A percentile compares a stretch with the other conserved stretches of the same genome.
phyloP scores from a whole-genome alignment of 169 alveolate genomes.

The Amoebophrya sp. region DNA sequence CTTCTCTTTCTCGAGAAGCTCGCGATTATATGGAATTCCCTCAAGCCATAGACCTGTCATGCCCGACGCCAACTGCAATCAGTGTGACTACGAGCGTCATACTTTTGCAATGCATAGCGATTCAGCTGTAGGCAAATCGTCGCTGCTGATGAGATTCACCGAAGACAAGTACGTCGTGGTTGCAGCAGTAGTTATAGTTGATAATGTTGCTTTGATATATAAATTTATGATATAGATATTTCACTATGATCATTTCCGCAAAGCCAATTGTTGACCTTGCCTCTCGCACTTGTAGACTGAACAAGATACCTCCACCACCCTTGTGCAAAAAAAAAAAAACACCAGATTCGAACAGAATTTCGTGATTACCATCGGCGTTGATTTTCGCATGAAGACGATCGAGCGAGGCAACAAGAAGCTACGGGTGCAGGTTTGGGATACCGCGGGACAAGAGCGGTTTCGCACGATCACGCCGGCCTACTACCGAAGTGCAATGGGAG shows the following conservation, averaged over 20 bases:
- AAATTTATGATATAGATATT: neutral
- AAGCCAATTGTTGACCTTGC: no score
- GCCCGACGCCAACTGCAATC: no score
- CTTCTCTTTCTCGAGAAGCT: no score
- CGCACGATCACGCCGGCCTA: conserved; percentile 92
- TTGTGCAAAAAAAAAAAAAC: neutral
- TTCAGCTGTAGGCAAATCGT: conserved; percentile 33
- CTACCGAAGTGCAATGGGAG: conserved; percentile 94
- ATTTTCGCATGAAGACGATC: conserved; percentile 74
- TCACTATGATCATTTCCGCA: no score
- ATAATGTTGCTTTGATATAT: neutral
- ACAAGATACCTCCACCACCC: no score
- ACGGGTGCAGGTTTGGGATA: conserved; percentile 89
- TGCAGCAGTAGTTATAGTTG: neutral
- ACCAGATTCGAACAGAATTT: conserved; percentile 51
- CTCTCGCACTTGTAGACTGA: no score
- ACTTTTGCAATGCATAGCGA: no score
- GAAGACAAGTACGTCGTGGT: neutral
- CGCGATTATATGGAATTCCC: no score
- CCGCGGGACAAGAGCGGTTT: conserved; percentile 95
- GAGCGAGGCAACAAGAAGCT: conserved; percentile 69
- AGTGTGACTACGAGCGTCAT: no score
- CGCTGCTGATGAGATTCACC: conserved; percentile 33
- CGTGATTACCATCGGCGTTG: conserved; percentile 69
- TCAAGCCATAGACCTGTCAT: no score